Percentiles rank a stretch among this genome's conserved stretches.
These are phyloP conservation scores for Zostera marina DNA, from an alignment of 116 monocot genomes.

Conservation along the genomic window DNA sequence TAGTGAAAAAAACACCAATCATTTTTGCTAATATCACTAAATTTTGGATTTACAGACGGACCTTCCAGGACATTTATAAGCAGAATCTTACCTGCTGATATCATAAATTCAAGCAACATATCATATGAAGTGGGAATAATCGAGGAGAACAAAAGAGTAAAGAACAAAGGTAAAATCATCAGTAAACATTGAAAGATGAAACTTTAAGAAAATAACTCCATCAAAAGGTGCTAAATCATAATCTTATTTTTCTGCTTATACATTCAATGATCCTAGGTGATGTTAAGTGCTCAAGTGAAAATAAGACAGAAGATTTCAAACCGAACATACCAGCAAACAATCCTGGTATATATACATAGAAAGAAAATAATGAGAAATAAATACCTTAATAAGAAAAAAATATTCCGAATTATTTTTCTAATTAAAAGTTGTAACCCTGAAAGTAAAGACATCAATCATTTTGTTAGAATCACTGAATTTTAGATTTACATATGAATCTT, in stretches of 20 bases:
- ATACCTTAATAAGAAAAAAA: background rate
- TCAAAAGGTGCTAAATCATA: no score
- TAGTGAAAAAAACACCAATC: background rate
- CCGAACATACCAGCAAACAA: background rate
- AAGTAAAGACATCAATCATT: background rate
- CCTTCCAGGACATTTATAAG: background rate
- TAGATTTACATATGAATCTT: background rate
- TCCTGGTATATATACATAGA: background rate
- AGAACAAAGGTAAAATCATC: conserved; percentile 1
- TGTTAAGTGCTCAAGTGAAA: conserved; percentile 1
- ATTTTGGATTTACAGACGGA: background rate
- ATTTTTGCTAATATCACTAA: background rate
- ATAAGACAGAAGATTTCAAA: background rate
- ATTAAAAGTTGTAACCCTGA: background rate
- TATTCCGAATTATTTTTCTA: background rate
- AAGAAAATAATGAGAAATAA: background rate
- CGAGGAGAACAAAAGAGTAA: background rate
- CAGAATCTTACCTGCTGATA: background rate
- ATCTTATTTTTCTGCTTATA: no score
- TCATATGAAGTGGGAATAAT: background rate
- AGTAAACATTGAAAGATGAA: background rate
- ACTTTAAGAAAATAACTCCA: no score
- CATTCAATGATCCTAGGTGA: no score
- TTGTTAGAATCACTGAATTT: background rate
- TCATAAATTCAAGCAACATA: background rate